Conservation (phyloP, 257 asterid species). For the Ballota nigra region DNA sequence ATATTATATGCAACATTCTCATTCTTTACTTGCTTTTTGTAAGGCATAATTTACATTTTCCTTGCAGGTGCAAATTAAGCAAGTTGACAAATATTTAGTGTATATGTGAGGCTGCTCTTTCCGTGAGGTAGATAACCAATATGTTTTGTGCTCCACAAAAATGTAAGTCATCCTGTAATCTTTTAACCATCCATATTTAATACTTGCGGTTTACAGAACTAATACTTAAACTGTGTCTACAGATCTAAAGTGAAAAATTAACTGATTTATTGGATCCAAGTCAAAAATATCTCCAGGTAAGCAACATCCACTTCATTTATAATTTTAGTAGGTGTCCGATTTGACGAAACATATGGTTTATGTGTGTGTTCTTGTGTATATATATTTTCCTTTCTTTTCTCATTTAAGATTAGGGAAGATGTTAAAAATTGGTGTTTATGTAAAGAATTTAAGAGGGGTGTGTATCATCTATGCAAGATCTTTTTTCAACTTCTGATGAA, state of each 20-base stretch:
- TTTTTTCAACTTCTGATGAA: slow-evolving; percentile 76
- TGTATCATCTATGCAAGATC: slow-evolving; percentile 88
- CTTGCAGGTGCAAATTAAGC: slow-evolving; percentile 83
- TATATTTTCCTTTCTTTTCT: slow-evolving; percentile 24
- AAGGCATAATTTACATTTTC: slow-evolving; percentile 19
- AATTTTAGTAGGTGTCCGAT: no score
- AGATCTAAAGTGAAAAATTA: slow-evolving; percentile 98
- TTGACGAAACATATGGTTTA: no score
- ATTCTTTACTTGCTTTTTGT: slow-evolving; percentile 9
- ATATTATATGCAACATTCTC: background rate
- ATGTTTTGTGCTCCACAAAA: slow-evolving; percentile 5
- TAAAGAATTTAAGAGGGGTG: slow-evolving; percentile 83
- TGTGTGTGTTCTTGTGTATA: no score
- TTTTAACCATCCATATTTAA: slow-evolving; percentile 6
- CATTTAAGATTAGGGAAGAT: slow-evolving; percentile 86
- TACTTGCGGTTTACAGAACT: no score
- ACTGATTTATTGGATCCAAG: slow-evolving; percentile 95
- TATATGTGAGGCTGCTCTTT: slow-evolving; percentile 96
- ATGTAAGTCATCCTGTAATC: background rate
- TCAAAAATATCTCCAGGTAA: slow-evolving; percentile 93
- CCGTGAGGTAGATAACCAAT: slow-evolving; percentile 68
- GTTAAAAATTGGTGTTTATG: slow-evolving; percentile 89
- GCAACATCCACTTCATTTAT: slow-evolving; percentile 6
- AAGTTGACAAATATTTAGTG: slow-evolving; percentile 73
- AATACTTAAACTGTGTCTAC: slow-evolving; percentile 25